A percentile compares a stretch with the other conserved stretches of the same genome.
Conservation (phyloP, 2,329 filamentous ascomycete species). For the Colletotrichum scovillei region DNA sequence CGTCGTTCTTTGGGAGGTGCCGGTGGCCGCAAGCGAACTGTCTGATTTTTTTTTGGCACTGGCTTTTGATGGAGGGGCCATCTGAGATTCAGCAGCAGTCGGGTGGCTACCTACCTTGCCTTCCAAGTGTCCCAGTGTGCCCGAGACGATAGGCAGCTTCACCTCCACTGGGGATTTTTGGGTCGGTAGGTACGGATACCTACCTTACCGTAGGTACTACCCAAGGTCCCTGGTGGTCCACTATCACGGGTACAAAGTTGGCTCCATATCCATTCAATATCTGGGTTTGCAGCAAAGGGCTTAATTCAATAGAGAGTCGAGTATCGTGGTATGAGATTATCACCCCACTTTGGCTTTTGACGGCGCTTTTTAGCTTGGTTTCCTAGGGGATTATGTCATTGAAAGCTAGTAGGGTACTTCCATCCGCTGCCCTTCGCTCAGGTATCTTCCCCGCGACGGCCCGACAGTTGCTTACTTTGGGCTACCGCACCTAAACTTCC, state of each 20-base stretch:
- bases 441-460: not conserved
- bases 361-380: not conserved
- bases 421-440: not conserved
- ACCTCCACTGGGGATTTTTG: not conserved
- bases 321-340: conserved; percentile 3
- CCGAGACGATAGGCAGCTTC: not conserved
- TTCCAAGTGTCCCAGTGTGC: not conserved
- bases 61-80: not conserved
- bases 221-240: not conserved
- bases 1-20: not conserved
- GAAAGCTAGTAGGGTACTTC: conserved; percentile 2
- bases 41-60: not conserved
- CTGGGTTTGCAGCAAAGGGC: conserved; percentile 6
- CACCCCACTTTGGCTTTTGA: conserved; percentile 6
- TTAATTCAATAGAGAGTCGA: conserved; percentile 11
- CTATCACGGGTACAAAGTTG: not conserved
- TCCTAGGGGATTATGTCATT: conserved; percentile 26
- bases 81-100: not conserved
- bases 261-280: not conserved
- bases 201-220: not conserved
- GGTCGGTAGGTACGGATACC: not conserved
- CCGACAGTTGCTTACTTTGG: not conserved
- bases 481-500: too few relatives aligned
- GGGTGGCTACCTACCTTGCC: not conserved
- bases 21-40: conserved; percentile 10